These are phyloP conservation scores for Boletus rubroflammeus DNA, from an alignment of 768 basidiomycete genomes.

Conservation along the genomic window DNA sequence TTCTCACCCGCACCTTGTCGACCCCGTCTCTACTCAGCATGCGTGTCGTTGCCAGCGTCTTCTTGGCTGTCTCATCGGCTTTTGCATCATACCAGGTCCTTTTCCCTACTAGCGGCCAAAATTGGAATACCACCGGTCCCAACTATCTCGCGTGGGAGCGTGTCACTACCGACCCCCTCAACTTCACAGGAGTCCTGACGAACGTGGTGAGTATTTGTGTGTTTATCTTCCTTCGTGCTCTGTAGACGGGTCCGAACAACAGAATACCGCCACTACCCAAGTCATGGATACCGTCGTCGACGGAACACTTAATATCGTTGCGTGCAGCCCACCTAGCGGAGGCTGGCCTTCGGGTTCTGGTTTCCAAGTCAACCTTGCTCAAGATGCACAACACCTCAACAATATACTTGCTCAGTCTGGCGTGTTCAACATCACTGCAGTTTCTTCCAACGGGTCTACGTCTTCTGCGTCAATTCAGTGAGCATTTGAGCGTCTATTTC, in stretches of 20 bases:
- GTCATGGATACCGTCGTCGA: constrained; percentile 55
- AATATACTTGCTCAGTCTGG: constrained; percentile 69
- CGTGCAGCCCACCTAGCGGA: constrained; percentile 51
- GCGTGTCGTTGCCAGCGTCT: constrained; percentile 40
- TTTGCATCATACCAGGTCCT: constrained; percentile 69
- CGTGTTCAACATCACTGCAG: constrained; percentile 49
- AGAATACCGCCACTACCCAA: constrained; percentile 41
- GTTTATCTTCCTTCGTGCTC: not conserved
- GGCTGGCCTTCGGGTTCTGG: constrained; percentile 62
- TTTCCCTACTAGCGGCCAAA: constrained; percentile 41
- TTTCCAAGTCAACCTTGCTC: constrained; percentile 73
- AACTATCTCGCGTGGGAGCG: constrained; percentile 58
- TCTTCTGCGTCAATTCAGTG: constrained; percentile 13
- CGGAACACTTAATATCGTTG: constrained; percentile 38
- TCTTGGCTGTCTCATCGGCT: constrained; percentile 52
- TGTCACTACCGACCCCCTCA: constrained; percentile 62
- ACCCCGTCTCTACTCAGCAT: constrained; percentile 30
- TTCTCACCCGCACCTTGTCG: not conserved
- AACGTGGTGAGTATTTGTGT: constrained; percentile 46
- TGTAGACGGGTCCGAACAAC: constrained; percentile 4
- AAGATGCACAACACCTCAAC: constrained; percentile 41
- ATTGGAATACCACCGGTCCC: constrained; percentile 57
- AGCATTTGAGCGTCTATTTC: constrained; percentile 2
- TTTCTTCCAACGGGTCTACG: constrained; percentile 16
- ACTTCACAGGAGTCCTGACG: constrained; percentile 66